A percentile compares a stretch with the other conserved stretches of the same genome.
Conservation (phyloP, 495 filamentous ascomycete genomes). For the Aspergillus saccharolyticus region DNA sequence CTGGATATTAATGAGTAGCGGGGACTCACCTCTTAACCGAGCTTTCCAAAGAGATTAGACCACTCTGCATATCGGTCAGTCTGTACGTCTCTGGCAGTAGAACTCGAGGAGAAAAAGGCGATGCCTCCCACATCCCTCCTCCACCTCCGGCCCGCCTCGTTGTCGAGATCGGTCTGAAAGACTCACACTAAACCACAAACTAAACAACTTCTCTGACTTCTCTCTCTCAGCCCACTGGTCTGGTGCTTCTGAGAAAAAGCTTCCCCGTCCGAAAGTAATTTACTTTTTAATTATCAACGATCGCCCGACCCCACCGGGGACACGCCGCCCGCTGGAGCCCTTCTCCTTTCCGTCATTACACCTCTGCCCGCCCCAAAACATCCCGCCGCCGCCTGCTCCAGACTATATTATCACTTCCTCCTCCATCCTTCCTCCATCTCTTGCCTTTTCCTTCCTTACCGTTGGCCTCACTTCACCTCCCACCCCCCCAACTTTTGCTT, state of each 20-base stretch:
- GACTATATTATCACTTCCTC: slow-evolving; percentile 28
- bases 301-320: slow-evolving; percentile 23
- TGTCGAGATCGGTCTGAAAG: slow-evolving; percentile 1
- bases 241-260: slow-evolving; percentile 1
- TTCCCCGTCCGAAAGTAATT: slow-evolving; percentile 19
- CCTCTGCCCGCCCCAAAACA: background rate
- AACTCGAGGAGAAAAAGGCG: background rate
- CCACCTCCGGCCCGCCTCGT: background rate
- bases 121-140: background rate
- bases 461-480: slow-evolving; percentile 8
- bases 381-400: background rate
- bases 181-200: background rate
- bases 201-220: background rate
- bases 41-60: background rate
- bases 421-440: slow-evolving; percentile 16
- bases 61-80: background rate
- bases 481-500: slow-evolving; percentile 18
- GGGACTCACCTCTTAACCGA: background rate
- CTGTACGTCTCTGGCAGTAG: background rate
- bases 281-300: slow-evolving; percentile 25
- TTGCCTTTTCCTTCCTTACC: slow-evolving; percentile 19
- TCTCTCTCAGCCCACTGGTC: background rate
- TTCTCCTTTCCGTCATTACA: slow-evolving; percentile 19
- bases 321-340: slow-evolving; percentile 4
- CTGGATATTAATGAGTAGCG: background rate